Evolutionary conservation across 1,139 yeast species (phyloP).

Genomic region (Sporopachydermia cereana): DNA sequence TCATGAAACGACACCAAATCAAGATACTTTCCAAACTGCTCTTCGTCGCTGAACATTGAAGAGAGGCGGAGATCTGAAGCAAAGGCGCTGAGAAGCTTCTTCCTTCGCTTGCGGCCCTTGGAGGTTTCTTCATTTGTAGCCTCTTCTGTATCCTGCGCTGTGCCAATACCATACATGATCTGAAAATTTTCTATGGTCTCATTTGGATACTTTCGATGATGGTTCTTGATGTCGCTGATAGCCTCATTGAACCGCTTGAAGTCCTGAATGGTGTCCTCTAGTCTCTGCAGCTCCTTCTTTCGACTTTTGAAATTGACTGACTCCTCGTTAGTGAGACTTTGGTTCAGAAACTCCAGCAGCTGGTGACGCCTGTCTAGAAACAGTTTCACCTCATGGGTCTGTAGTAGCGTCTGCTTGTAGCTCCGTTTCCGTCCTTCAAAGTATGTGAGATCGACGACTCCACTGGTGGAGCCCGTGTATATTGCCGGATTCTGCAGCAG

Average conservation of each 20-base stretch:
- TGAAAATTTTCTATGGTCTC: slow-evolving; percentile 26
- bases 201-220: slow-evolving; percentile 23
- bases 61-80: slow-evolving; percentile 39
- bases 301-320: slow-evolving; percentile 19
- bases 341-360: slow-evolving; percentile 24
- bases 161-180: slow-evolving; percentile 22
- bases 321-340: slow-evolving; percentile 15
- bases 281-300: slow-evolving; percentile 14
- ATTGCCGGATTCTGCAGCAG: slow-evolving; percentile 36
- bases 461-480: slow-evolving; percentile 24
- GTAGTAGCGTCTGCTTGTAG: slow-evolving; percentile 37
- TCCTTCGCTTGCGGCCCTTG: slow-evolving; percentile 15
- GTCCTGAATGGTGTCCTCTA: slow-evolving; percentile 12
- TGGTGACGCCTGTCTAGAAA: slow-evolving; percentile 39
- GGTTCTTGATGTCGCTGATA: slow-evolving; percentile 25
- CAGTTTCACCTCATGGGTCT: slow-evolving; percentile 55
- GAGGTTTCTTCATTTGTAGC: slow-evolving; percentile 17
- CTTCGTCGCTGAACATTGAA: slow-evolving; percentile 43
- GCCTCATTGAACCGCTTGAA: slow-evolving; percentile 35
- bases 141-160: slow-evolving; percentile 10
- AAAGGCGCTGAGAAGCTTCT: slow-evolving; percentile 34
- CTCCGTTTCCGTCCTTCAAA: slow-evolving; percentile 29
- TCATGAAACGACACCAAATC: slow-evolving; percentile 45
- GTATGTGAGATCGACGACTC: slow-evolving; percentile 17
- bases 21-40: slow-evolving; percentile 50